Conservation (phyloP, 306 rosid species). For the Quercus variabilis region DNA sequence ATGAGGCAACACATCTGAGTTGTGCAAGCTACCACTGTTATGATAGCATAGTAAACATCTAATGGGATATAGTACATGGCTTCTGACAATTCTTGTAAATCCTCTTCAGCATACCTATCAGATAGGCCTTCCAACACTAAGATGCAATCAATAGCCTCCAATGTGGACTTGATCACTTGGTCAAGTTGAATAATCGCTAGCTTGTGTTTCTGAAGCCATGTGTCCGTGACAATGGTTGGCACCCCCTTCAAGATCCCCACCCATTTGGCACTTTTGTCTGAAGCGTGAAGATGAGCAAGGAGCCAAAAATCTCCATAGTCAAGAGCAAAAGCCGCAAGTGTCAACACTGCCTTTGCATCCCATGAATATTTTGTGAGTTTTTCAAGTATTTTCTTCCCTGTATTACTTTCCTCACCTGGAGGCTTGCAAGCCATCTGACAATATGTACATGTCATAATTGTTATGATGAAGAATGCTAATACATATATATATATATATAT, state of each 20-base stretch:
- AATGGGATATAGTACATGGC: constrained; percentile 28
- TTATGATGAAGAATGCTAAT: too few relatives aligned
- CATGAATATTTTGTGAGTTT: constrained; percentile 41
- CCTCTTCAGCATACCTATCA: constrained; percentile 1
- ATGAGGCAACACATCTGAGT: constrained; percentile 24
- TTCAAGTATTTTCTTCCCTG: constrained; percentile 37
- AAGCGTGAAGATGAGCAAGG: constrained; percentile 30
- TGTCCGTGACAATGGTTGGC: constrained; percentile 21
- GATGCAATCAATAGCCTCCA: constrained; percentile 32
- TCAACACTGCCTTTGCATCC: constrained; percentile 51
- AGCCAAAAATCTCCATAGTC: constrained; percentile 61
- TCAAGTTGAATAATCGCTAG: constrained; percentile 27
- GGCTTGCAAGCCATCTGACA: constrained; percentile 45
- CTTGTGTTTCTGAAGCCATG: constrained; percentile 19
- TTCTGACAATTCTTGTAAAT: constrained; percentile 18
- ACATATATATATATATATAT: too few relatives aligned
- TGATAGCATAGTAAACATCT: constrained; percentile 39
- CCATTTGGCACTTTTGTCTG: constrained; percentile 36
- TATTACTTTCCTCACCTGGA: constrained; percentile 31
- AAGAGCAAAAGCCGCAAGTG: constrained; percentile 51
- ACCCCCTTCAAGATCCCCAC: constrained; percentile 38
- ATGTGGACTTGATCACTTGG: constrained; percentile 28
- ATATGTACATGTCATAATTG: background rate
- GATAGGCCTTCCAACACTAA: constrained; percentile 32
- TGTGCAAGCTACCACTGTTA: constrained; percentile 35